phyloP scores from a whole-genome alignment of 208 protist genomes.

The Giardia muris region DNA sequence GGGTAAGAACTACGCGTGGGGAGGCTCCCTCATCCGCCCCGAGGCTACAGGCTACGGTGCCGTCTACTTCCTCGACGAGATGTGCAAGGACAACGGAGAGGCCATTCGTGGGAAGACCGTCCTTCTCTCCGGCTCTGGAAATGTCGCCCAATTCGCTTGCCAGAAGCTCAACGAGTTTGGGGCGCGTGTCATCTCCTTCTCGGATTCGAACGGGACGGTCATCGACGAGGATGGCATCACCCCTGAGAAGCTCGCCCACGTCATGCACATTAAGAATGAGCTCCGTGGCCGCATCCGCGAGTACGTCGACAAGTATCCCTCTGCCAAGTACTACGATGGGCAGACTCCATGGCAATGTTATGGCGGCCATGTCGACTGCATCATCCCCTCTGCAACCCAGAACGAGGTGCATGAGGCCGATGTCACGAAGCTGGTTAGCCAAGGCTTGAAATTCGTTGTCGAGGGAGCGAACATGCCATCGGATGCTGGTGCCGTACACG shows the following conservation, averaged over 20 bases:
- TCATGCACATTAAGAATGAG: conserved; percentile 59
- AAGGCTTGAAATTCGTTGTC: conserved; percentile 57
- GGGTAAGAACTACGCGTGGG: conserved; percentile 63
- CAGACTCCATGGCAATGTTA: conserved; percentile 53
- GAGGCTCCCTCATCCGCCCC: conserved; percentile 66
- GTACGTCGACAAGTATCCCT: conserved; percentile 47
- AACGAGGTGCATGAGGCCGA: conserved; percentile 67
- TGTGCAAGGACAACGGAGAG: conserved; percentile 53
- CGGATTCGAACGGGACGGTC: conserved; percentile 59
- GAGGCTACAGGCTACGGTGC: conserved; percentile 75
- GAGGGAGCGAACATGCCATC: conserved; percentile 75
- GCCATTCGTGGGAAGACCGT: conserved; percentile 55
- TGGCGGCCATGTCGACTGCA: conserved; percentile 32
- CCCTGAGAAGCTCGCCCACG: conserved; percentile 50
- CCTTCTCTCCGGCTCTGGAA: conserved; percentile 64
- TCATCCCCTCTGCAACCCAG: conserved; percentile 67
- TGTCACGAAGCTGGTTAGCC: conserved; percentile 54
- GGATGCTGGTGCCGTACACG: conserved; percentile 58
- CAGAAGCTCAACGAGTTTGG: conserved; percentile 61
- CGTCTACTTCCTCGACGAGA: conserved; percentile 62
- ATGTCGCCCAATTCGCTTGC: conserved; percentile 64
- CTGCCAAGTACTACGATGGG: conserved; percentile 51
- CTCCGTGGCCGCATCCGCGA: conserved; percentile 51
- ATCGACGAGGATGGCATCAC: conserved; percentile 61
- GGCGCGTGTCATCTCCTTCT: conserved; percentile 60